Evolutionary conservation across 768 basidiomycete species (phyloP).

Genomic region (Amanita phalloides): DNA sequence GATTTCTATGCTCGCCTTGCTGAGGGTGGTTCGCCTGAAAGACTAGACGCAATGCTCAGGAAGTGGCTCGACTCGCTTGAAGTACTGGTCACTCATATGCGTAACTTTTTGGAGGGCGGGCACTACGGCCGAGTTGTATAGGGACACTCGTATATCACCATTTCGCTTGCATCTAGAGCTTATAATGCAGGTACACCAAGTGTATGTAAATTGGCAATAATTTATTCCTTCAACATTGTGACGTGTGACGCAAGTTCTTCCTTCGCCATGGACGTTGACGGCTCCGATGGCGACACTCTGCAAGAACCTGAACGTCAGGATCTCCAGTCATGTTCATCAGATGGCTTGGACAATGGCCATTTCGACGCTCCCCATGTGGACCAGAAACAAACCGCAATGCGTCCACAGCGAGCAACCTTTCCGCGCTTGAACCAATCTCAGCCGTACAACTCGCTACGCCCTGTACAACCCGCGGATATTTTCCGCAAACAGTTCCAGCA

Average conservation of each 20-base stretch:
- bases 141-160: not conserved
- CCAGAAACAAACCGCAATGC: not conserved
- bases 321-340: not conserved
- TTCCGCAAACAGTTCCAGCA: not conserved
- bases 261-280: not conserved
- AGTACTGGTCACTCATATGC: conserved; percentile 37
- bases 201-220: not conserved
- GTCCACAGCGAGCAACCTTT: not conserved
- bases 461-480: not conserved
- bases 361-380: not conserved
- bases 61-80: conserved; percentile 56
- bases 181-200: not conserved
- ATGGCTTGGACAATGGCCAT: not conserved
- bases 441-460: not conserved
- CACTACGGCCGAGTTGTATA: conserved; percentile 34
- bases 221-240: not conserved
- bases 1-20: conserved; percentile 57
- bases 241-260: not conserved
- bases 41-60: conserved; percentile 40
- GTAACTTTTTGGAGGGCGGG: conserved; percentile 40
- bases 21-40: conserved; percentile 43
- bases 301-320: not conserved
- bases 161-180: not conserved
- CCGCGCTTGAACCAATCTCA: conserved; percentile 1
- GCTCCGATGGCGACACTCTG: conserved; percentile 1